Evolutionary conservation across 192 early-diverging fungal species (phyloP), one percentile per base, ranked within the genome.

Genomic region (Gamsiella multidivaricata): DNA sequence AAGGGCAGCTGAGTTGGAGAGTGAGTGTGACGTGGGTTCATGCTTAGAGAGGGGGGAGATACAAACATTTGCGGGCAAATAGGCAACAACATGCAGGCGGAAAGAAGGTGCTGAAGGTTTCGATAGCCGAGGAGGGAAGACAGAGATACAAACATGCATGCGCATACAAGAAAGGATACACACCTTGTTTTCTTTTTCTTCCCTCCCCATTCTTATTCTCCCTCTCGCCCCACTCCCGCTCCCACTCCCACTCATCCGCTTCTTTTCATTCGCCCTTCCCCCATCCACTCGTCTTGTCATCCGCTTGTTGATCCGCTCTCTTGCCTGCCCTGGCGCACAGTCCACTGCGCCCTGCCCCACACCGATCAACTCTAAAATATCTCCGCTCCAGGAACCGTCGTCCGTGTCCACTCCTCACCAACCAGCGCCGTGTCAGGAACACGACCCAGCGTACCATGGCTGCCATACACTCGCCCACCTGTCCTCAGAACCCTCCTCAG

Each of bases 401-500:
- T n/a, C n/a, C n/a, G n/a, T n/a, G n/a, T n/a, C n/a, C n/a, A n/a
- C n/a, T n/a, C n/a, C n/a, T 49, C 20, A 22, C 11, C 47, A 5
- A 49, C 22, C 20, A 49, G 47, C 20, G 22, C 31, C 17, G 26
- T 11, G 14, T 39, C 29, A n/a, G n/a, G n/a, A n/a, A n/a, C 39
- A 7, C 39, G 39, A 41, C 39, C 39, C 39, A 41, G 18, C 15
- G 26, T 18, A 46, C 28, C 32, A 62, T 61, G 52, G 42, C 63
- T 2, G 31, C 64, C 9, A 17, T 61, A 20, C 28, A 43, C 7
- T 61, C 72, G 9, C 50, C 64, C n/a, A 33, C 50, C 0, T 29
- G 17, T 23, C 46, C 36, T 15, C 51, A 68, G 20, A 62, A 59
- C 28, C 61, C 65, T 2, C 45, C 61, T 26, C 74, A 78, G 18